Evolutionary conservation across 306 rosid genomes (phyloP).

Genomic region (Oemleria cerasiformis): DNA sequence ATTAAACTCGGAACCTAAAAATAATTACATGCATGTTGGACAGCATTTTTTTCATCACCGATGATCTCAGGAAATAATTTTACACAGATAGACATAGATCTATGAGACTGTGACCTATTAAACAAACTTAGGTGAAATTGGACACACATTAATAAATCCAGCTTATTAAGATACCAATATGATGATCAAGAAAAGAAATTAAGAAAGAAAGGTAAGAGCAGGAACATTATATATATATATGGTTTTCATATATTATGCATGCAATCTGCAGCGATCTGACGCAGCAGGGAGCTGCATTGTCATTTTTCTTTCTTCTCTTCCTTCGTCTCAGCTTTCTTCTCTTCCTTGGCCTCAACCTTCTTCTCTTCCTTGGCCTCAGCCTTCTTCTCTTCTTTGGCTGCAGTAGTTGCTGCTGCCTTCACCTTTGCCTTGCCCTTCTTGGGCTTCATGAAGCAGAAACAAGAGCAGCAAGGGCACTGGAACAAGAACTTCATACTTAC

Average conservation of each 20-base stretch:
- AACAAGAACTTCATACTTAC: conserved; percentile 52
- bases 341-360: conserved; percentile 31
- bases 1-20: background rate
- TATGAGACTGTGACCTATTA: no score
- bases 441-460: conserved; percentile 79
- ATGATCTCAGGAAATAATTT: no score
- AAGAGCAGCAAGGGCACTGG: conserved; percentile 64
- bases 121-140: no score
- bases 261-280: background rate
- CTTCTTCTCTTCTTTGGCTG: conserved; percentile 22
- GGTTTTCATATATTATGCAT: background rate
- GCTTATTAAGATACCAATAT: background rate
- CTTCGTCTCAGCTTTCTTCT: conserved; percentile 37
- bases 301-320: conserved; percentile 49
- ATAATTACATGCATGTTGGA: background rate
- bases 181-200: no score
- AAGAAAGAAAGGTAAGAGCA: no score
- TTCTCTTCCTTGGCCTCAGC: conserved; percentile 17
- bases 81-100: no score
- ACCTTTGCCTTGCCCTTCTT: conserved; percentile 46
- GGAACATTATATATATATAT: background rate
- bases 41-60: no score
- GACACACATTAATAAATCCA: no score
- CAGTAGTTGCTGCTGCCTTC: conserved; percentile 24
- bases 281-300: conserved; percentile 7